phyloP scores from a whole-genome alignment of 129 eudicot genomes.

The Smallanthus sonchifolius region DNA sequence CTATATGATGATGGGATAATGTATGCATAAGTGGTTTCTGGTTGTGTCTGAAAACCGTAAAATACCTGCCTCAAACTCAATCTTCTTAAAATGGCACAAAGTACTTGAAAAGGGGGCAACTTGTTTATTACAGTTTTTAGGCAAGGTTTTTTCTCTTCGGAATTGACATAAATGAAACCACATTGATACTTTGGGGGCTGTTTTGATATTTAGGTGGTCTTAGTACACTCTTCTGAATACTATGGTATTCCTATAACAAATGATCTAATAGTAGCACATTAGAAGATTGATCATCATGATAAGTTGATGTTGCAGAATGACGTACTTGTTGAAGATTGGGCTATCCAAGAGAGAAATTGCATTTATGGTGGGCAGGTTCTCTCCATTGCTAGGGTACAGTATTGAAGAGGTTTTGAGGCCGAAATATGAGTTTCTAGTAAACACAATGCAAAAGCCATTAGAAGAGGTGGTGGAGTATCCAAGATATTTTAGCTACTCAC shows the following conservation, averaged over 20 bases:
- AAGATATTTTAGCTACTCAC: slow-evolving; percentile 83
- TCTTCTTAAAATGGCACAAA: neutral
- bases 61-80: neutral
- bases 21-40: no score
- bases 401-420: slow-evolving; percentile 76
- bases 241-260: neutral
- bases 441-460: slow-evolving; percentile 69
- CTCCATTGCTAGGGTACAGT: slow-evolving; percentile 85
- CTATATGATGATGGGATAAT: no score
- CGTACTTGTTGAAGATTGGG: slow-evolving; percentile 60
- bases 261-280: neutral
- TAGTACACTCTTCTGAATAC: no score
- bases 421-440: slow-evolving; percentile 56
- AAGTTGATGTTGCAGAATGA: slow-evolving; percentile 41
- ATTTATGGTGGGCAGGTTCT: slow-evolving; percentile 66
- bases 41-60: neutral
- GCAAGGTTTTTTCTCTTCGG: no score
- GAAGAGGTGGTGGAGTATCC: slow-evolving; percentile 72
- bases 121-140: no score
- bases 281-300: neutral
- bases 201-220: neutral
- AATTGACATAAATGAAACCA: neutral
- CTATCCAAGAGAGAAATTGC: slow-evolving; percentile 59
- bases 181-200: neutral
- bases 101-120: no score